Conservation (phyloP, 345 rosid species). For the Jatropha curcas region DNA sequence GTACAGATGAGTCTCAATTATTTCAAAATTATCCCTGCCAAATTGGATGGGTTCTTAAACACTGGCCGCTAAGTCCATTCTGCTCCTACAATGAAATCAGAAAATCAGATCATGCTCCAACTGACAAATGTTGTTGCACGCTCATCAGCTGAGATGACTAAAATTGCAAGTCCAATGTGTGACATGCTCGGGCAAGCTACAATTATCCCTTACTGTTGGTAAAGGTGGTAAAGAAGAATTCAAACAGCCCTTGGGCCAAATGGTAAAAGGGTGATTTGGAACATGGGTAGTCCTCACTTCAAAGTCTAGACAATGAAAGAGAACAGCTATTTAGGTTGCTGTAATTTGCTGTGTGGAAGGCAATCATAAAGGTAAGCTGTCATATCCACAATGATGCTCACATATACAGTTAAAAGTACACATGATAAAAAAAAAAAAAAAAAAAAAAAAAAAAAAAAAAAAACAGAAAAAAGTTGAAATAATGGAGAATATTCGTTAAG, state of each 20-base stretch:
- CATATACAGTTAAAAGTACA: no score
- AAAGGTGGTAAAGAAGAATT: not conserved
- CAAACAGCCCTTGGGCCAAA: not conserved
- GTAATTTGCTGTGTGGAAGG: no score
- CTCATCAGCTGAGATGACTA: not conserved
- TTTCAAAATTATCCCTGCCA: not conserved
- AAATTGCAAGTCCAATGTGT: not conserved
- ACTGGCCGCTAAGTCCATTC: not conserved
- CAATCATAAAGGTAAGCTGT: no score
- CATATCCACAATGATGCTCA: no score
- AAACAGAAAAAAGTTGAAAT: no score
- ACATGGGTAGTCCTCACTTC: not conserved
- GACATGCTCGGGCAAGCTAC: not conserved
- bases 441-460: no score
- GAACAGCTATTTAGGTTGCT: no score
- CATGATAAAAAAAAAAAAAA: no score
- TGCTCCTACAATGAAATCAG: not conserved
- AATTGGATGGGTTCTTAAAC: not conserved
- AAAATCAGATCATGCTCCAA: not conserved
- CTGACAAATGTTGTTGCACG: not conserved
- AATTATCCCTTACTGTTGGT: not conserved
- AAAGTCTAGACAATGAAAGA: not conserved
- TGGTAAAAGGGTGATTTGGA: not conserved
- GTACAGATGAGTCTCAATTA: not conserved
- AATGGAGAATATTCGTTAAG: no score